A percentile compares a stretch with the other conserved stretches of the same genome.
Conservation (phyloP, 2,329 filamentous ascomycete genomes). For the Aspergillus cejpii region DNA sequence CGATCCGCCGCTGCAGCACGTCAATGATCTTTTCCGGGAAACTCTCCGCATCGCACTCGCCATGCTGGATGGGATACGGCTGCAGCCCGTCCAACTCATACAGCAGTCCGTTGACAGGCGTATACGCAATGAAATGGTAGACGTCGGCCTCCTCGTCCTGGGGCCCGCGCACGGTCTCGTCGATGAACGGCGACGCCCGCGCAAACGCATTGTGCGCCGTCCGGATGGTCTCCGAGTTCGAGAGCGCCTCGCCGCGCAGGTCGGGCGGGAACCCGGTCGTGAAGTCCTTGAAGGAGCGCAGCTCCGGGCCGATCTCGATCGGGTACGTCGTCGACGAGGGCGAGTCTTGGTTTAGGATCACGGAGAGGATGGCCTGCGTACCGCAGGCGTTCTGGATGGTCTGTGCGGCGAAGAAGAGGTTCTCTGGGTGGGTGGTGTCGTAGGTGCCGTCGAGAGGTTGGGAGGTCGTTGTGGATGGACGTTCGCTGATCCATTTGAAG, state of each 20-base stretch:
- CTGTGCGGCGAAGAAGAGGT: constrained; percentile 89
- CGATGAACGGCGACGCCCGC: constrained; percentile 78
- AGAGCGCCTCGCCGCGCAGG: constrained; percentile 63
- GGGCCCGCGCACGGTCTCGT: constrained; percentile 71
- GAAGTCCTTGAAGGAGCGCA: constrained; percentile 80
- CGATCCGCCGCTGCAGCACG: constrained; percentile 78
- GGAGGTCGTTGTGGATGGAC: constrained; percentile 51
- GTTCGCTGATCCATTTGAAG: constrained; percentile 65
- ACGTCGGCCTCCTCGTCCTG: constrained; percentile 72
- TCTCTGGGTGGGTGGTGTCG: constrained; percentile 66
- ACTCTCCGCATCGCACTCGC: constrained; percentile 59
- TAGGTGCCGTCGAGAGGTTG: constrained; percentile 71
- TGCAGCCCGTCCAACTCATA: constrained; percentile 96
- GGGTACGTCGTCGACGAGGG: constrained; percentile 21
- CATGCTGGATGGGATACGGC: constrained; percentile 85
- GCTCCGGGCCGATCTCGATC: constrained; percentile 64
- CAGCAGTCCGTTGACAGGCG: constrained; percentile 66
- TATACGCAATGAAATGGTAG: constrained; percentile 97
- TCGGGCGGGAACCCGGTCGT: constrained; percentile 75
- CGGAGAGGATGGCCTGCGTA: constrained; percentile 87
- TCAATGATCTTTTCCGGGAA: constrained; percentile 78
- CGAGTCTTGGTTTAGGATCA: constrained; percentile 73
- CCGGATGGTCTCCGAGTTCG: constrained; percentile 64
- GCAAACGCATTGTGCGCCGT: constrained; percentile 88
- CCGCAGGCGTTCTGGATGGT: constrained; percentile 98